Conservation (phyloP, 352 stramenopile species). For the Globisporangium nodosum region DNA sequence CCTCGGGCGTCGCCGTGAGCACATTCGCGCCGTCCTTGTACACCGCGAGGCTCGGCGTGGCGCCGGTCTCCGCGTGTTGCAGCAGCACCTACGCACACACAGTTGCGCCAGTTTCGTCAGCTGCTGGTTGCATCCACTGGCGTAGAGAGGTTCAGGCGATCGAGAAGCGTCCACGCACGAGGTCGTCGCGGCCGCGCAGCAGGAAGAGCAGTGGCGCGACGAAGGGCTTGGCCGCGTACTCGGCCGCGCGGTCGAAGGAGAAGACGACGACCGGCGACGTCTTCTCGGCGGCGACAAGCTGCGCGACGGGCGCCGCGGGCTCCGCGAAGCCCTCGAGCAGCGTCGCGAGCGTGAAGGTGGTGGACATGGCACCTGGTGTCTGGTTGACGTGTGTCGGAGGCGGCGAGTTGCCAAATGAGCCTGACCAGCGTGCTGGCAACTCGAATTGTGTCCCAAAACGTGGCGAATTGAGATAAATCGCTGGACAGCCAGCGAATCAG, state of each 20-base stretch:
- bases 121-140: not conserved
- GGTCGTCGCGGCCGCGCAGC: constrained; percentile 52
- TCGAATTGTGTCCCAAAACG: too few relatives aligned
- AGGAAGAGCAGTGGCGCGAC: constrained; percentile 50
- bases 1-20: constrained; percentile 31
- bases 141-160: not conserved
- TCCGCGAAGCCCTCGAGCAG: constrained; percentile 10
- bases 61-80: constrained; percentile 27
- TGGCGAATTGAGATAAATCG: too few relatives aligned
- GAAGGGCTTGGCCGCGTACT: constrained; percentile 43
- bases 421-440: too few relatives aligned
- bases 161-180: constrained; percentile 24
- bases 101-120: constrained; percentile 2
- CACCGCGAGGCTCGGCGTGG: constrained; percentile 33
- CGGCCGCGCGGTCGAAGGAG: constrained; percentile 21
- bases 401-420: constrained; percentile 1
- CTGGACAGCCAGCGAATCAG: too few relatives aligned
- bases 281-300: constrained; percentile 20
- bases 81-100: constrained; percentile 28
- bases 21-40: constrained; percentile 42
- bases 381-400: not conserved
- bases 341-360: constrained; percentile 5
- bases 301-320: constrained; percentile 14
- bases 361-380: constrained; percentile 5
- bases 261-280: constrained; percentile 25